These are phyloP conservation scores for Sclerotinia sclerotiorum DNA, from an alignment of 2,329 filamentous ascomycete genomes.

Conservation along the genomic window DNA sequence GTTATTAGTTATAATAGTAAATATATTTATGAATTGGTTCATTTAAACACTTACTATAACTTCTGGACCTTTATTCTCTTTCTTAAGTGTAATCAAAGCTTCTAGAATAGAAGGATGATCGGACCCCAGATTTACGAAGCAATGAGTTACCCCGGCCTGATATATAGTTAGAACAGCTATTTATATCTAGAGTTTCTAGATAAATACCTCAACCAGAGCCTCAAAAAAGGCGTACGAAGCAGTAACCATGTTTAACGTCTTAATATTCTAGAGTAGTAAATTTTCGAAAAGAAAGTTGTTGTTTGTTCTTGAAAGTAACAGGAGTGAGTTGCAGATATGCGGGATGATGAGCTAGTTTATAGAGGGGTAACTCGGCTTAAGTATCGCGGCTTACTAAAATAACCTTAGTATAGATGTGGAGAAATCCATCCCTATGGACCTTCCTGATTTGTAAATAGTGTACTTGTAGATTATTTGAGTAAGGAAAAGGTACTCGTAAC, in stretches of 20 bases:
- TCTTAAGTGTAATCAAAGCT: slow-evolving; percentile 70
- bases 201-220: slow-evolving; percentile 59
- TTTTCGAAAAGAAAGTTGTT: background rate
- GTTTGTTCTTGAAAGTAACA: background rate
- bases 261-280: background rate
- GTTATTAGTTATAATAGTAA: background rate
- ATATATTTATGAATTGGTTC: background rate
- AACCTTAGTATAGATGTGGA: background rate
- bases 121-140: slow-evolving; percentile 60
- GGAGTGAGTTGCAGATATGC: background rate
- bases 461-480: background rate
- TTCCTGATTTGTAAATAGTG: slow-evolving; percentile 4
- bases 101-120: slow-evolving; percentile 71
- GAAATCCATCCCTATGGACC: slow-evolving; percentile 40
- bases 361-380: slow-evolving; percentile 14
- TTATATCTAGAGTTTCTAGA: background rate
- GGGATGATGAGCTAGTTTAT: slow-evolving; percentile 1
- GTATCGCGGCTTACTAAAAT: slow-evolving; percentile 16
- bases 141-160: slow-evolving; percentile 50
- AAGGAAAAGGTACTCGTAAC: background rate
- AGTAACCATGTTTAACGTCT: slow-evolving; percentile 23
- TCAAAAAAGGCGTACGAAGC: slow-evolving; percentile 66
- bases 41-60: slow-evolving; percentile 47
- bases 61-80: slow-evolving; percentile 60
- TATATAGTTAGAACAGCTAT: background rate